phyloP scores from a whole-genome alignment of 352 stramenopile species.

The Pythium insidiosum region DNA sequence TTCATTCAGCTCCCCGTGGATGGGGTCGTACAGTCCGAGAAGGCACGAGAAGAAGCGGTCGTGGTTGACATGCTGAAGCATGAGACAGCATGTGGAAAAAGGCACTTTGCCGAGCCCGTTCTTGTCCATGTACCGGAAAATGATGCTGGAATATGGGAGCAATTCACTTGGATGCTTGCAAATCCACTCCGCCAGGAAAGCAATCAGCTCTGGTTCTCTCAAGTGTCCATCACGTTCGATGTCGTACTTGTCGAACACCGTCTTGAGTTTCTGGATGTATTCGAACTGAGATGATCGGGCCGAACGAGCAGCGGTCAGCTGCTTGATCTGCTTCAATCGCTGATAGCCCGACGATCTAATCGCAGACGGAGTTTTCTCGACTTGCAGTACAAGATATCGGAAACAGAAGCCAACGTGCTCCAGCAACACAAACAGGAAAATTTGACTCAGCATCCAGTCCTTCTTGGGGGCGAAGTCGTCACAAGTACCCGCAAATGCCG shows the following conservation, averaged over 20 bases:
- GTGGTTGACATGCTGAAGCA: constrained; percentile 85
- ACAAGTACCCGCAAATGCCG: constrained; percentile 26
- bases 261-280: constrained; percentile 73
- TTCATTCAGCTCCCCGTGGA: constrained; percentile 69
- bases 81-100: constrained; percentile 79
- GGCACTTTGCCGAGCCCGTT: constrained; percentile 68
- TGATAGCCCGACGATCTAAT: constrained; percentile 70
- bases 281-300: constrained; percentile 69
- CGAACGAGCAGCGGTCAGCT: constrained; percentile 43
- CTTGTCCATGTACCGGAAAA: constrained; percentile 88
- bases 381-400: constrained; percentile 76
- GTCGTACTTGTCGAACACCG: constrained; percentile 79
- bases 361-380: constrained; percentile 61
- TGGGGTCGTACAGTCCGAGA: constrained; percentile 71
- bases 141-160: constrained; percentile 66
- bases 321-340: constrained; percentile 75
- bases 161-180: constrained; percentile 78
- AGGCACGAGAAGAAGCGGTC: constrained; percentile 85
- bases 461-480: constrained; percentile 29
- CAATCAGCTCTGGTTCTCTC: constrained; percentile 55
- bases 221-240: constrained; percentile 53
- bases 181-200: constrained; percentile 76
- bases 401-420: constrained; percentile 80
- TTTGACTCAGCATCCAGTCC: constrained; percentile 70
- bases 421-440: constrained; percentile 73